Conservation (phyloP, 2,329 filamentous ascomycete species). For the Colletotrichum scovillei region DNA sequence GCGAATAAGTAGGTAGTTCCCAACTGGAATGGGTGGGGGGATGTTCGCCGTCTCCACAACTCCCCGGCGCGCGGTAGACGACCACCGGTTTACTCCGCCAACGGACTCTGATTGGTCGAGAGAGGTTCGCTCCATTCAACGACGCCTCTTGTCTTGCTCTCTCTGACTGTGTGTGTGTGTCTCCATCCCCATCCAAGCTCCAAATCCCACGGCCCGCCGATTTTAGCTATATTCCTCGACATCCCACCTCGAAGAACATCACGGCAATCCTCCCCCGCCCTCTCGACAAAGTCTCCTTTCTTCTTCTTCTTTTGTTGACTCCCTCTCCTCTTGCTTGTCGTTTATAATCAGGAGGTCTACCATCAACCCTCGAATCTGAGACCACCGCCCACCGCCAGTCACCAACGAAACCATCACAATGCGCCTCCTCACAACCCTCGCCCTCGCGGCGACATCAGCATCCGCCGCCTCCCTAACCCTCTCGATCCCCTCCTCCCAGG, state of each 20-base stretch:
- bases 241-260: neutral
- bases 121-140: neutral
- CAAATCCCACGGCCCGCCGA: neutral
- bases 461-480: slow-evolving; percentile 57
- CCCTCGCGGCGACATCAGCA: slow-evolving; percentile 49
- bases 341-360: neutral
- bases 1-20: neutral
- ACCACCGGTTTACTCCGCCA: slow-evolving; percentile 18
- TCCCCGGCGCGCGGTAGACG: slow-evolving; percentile 19
- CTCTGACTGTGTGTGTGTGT: neutral
- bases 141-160: neutral
- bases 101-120: slow-evolving; percentile 22
- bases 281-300: neutral
- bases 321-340: neutral
- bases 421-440: slow-evolving; percentile 47
- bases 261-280: neutral
- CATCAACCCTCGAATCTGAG: neutral
- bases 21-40: slow-evolving; percentile 11
- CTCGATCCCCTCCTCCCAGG: slow-evolving; percentile 50
- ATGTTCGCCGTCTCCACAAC: neutral
- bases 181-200: slow-evolving; percentile 6
- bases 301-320: neutral
- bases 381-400: slow-evolving; percentile 17
- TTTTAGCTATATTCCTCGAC: neutral
- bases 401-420: slow-evolving; percentile 43